Evolutionary conservation across 2,329 filamentous ascomycete genomes (phyloP).

Genomic region (Ilyonectria destructans): DNA sequence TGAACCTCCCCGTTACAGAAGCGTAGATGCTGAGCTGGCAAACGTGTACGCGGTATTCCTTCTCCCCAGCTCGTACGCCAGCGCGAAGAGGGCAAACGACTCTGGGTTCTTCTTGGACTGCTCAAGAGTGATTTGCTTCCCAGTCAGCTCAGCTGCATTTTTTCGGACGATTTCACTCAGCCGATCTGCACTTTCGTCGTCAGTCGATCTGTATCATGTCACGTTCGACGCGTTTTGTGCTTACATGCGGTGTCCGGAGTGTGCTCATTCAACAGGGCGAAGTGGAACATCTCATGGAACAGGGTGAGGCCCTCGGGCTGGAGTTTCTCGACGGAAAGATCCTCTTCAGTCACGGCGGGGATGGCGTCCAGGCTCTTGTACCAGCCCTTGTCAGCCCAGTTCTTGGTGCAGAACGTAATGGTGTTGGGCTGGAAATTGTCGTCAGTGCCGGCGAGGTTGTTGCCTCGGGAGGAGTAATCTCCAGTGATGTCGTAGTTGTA

Average conservation of each 20-base stretch:
- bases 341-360: not conserved
- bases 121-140: too few relatives aligned
- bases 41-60: too few relatives aligned
- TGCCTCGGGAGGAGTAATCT: not conserved
- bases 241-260: not conserved
- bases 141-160: too few relatives aligned
- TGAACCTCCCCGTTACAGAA: too few relatives aligned
- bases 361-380: not conserved
- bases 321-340: not conserved
- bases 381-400: not conserved
- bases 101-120: too few relatives aligned
- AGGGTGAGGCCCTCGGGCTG: not conserved
- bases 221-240: not conserved
- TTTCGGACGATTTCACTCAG: too few relatives aligned
- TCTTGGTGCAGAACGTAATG: not conserved
- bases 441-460: slow-evolving; percentile 3
- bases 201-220: too few relatives aligned
- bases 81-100: too few relatives aligned
- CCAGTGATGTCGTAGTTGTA: not conserved
- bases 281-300: not conserved
- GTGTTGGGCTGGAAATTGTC: slow-evolving; percentile 6
- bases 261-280: not conserved
- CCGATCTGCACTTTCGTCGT: too few relatives aligned
- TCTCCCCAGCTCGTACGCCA: too few relatives aligned
- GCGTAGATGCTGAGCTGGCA: too few relatives aligned